These are phyloP conservation scores for Sanghuangporus sanghuang DNA, from an alignment of 1,284 basidiomycete genomes.

Conservation along the genomic window DNA sequence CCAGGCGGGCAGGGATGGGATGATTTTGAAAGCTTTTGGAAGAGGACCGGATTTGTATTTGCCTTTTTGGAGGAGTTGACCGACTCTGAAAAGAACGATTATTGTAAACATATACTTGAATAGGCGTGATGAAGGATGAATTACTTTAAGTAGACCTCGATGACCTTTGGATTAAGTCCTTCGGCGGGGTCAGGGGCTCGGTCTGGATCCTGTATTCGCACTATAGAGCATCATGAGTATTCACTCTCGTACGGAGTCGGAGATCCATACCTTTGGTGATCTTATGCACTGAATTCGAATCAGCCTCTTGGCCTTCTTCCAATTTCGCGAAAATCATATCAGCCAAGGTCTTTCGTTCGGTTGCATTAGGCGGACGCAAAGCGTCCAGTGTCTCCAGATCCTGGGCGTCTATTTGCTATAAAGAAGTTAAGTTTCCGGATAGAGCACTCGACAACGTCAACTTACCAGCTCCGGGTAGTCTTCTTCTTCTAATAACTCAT, in stretches of 20 bases:
- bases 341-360: slow-evolving; percentile 81
- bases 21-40: slow-evolving; percentile 98
- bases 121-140: slow-evolving; percentile 23
- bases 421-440: slow-evolving; percentile 3
- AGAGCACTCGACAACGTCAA: not conserved
- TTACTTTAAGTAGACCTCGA: slow-evolving; percentile 93
- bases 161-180: slow-evolving; percentile 93
- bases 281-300: slow-evolving; percentile 47
- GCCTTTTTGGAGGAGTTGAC: slow-evolving; percentile 63
- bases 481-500: slow-evolving; percentile 34
- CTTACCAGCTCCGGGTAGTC: slow-evolving; percentile 46
- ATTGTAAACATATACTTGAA: not conserved
- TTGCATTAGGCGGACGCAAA: slow-evolving; percentile 66
- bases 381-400: slow-evolving; percentile 84
- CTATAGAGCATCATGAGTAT: slow-evolving; percentile 9
- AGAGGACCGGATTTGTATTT: slow-evolving; percentile 95
- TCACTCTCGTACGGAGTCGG: not conserved
- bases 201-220: slow-evolving; percentile 39
- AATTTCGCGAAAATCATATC: slow-evolving; percentile 96
- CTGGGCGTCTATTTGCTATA: slow-evolving; percentile 82
- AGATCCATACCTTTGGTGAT: slow-evolving; percentile 46
- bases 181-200: slow-evolving; percentile 79
- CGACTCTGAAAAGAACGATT: slow-evolving; percentile 56
- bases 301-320: slow-evolving; percentile 47
- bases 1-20: slow-evolving; percentile 95